phyloP scores from a whole-genome alignment of 1,139 yeast genomes.

The Spathaspora sp. region DNA sequence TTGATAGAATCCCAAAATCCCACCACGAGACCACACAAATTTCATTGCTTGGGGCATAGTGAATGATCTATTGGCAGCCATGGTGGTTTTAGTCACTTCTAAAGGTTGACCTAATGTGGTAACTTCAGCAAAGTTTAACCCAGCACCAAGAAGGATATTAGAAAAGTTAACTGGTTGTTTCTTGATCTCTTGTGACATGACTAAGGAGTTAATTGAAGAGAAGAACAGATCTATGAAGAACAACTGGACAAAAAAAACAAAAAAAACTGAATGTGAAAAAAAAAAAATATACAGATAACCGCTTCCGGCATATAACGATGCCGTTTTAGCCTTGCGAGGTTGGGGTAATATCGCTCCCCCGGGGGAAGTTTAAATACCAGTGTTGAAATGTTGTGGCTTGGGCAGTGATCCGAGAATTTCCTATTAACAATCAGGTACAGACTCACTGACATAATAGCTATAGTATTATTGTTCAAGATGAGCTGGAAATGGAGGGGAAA shows the following conservation, averaged over 20 bases:
- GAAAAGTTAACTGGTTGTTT: slow-evolving; percentile 88
- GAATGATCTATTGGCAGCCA: slow-evolving; percentile 92
- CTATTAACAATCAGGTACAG: too few relatives aligned
- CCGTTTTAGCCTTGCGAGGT: too few relatives aligned
- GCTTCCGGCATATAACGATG: slow-evolving; percentile 1
- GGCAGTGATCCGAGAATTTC: too few relatives aligned
- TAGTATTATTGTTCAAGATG: too few relatives aligned
- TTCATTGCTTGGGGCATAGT: slow-evolving; percentile 65
- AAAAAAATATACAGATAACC: neutral
- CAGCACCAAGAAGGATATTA: slow-evolving; percentile 91
- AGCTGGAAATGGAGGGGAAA: too few relatives aligned
- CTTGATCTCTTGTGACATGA: slow-evolving; percentile 34
- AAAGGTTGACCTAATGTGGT: slow-evolving; percentile 95
- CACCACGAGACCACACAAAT: slow-evolving; percentile 92
- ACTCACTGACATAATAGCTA: too few relatives aligned
- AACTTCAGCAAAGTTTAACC: slow-evolving; percentile 86
- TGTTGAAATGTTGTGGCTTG: too few relatives aligned
- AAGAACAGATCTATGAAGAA: neutral
- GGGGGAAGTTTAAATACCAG: too few relatives aligned
- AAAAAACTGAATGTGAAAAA: neutral
- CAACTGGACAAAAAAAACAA: neutral
- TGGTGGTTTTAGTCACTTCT: slow-evolving; percentile 93
- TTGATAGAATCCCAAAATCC: slow-evolving; percentile 87
- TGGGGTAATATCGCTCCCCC: neutral
- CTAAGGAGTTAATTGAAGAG: neutral